Evolutionary conservation across 768 basidiomycete genomes (phyloP).

Genomic region (Wakefieldia striispora): DNA sequence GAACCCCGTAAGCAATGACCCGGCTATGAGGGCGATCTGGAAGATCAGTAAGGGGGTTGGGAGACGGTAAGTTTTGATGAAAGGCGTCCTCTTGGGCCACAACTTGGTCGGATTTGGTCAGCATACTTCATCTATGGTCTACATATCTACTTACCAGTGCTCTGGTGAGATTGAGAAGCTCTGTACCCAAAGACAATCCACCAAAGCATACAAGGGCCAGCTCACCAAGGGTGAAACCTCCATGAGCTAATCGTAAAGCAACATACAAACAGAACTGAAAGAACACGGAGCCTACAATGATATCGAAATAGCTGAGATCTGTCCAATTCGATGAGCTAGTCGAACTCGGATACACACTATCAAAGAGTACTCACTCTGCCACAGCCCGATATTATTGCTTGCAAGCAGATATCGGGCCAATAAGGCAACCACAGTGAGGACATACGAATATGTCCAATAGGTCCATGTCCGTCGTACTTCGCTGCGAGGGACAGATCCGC

Average conservation of each 20-base stretch:
- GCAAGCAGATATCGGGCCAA: conserved; percentile 48
- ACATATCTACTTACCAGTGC: conserved; percentile 56
- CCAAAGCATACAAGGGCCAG: conserved; percentile 87
- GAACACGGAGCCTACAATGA: conserved; percentile 69
- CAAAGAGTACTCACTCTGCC: conserved; percentile 59
- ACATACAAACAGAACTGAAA: conserved; percentile 92
- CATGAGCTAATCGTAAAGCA: conserved; percentile 84
- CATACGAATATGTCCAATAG: conserved; percentile 63
- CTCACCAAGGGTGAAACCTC: conserved; percentile 96
- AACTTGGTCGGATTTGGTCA: conserved; percentile 45
- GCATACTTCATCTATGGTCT: background rate
- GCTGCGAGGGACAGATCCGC: conserved; percentile 72
- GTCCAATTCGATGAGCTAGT: conserved; percentile 7
- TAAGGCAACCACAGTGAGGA: conserved; percentile 48
- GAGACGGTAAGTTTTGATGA: conserved; percentile 87
- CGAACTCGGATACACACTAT: background rate
- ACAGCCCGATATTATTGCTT: conserved; percentile 47
- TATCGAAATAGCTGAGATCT: conserved; percentile 82
- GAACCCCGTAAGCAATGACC: conserved; percentile 90
- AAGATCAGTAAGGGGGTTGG: conserved; percentile 91
- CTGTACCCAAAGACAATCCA: conserved; percentile 82
- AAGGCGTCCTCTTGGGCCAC: conserved; percentile 74
- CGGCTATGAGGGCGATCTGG: conserved; percentile 90
- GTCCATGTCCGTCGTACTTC: conserved; percentile 61
- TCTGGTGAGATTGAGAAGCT: conserved; percentile 80